phyloP scores from a whole-genome alignment of 805 yeast species.

The Diddensiella santjacobensis region DNA sequence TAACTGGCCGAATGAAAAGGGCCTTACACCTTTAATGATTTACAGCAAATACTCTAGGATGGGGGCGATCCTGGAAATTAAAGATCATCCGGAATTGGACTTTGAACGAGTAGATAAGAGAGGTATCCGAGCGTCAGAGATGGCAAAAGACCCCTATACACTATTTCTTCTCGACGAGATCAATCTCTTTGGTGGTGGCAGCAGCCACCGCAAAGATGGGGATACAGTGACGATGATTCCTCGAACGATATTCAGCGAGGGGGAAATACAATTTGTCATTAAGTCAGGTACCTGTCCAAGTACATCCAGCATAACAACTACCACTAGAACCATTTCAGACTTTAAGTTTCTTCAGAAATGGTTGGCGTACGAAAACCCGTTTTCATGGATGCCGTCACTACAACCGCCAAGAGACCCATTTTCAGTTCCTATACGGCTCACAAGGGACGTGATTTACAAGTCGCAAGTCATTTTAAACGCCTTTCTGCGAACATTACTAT shows the following conservation, averaged over 20 bases:
- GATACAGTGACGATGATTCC: constrained; percentile 1
- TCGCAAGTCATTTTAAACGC: constrained; percentile 47
- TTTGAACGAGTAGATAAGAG: constrained; percentile 32
- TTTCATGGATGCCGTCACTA: constrained; percentile 37
- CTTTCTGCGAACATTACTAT: constrained; percentile 42
- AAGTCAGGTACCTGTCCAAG: constrained; percentile 16
- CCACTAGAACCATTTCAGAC: constrained; percentile 31
- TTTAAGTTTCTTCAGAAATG: constrained; percentile 33
- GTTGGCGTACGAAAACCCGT: constrained; percentile 34
- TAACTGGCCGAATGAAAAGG: constrained; percentile 56
- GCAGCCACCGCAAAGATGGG: not conserved
- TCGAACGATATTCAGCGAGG: constrained; percentile 18
- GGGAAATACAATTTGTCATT: constrained; percentile 25
- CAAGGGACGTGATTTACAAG: constrained; percentile 32
- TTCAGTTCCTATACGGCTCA: constrained; percentile 30
- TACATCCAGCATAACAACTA: constrained; percentile 22
- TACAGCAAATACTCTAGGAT: constrained; percentile 65
- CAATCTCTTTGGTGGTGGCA: not conserved
- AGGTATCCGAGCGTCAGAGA: constrained; percentile 34
- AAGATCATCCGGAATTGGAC: constrained; percentile 49
- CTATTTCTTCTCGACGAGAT: constrained; percentile 22
- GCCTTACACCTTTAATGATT: constrained; percentile 66
- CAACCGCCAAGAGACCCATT: constrained; percentile 28
- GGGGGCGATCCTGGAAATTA: constrained; percentile 51
- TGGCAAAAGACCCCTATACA: constrained; percentile 30